Conservation (phyloP, 176 grass and related monocot genomes). For the Aegilops sharonensis region DNA sequence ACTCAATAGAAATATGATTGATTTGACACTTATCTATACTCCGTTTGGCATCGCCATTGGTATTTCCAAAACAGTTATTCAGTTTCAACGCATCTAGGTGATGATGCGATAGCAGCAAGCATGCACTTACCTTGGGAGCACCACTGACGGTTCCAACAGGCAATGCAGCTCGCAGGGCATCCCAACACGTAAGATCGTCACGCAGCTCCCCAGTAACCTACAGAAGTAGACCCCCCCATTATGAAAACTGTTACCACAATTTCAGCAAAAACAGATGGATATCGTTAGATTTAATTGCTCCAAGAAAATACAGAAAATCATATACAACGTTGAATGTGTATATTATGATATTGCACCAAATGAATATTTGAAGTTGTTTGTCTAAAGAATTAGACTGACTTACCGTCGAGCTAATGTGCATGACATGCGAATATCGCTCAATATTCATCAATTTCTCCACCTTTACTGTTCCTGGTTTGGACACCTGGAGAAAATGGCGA, state of each 20-base stretch:
- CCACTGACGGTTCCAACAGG: constrained; percentile 95
- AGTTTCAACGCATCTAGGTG: neutral
- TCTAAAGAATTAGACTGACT: constrained; percentile 8
- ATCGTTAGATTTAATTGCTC: neutral
- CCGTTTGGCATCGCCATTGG: neutral
- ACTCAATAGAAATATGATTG: neutral
- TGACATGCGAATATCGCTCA: constrained; percentile 91
- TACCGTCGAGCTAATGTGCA: constrained; percentile 97
- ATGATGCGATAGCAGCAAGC: neutral
- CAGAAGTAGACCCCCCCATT: constrained; percentile 15
- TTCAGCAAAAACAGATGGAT: neutral
- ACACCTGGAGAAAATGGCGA: constrained; percentile 46
- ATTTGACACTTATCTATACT: neutral
- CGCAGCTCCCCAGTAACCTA: constrained; percentile 74
- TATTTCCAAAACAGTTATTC: neutral
- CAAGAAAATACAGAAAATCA: neutral
- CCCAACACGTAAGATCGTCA: constrained; percentile 85
- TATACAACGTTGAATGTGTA: neutral
- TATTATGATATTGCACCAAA: neutral
- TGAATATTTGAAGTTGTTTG: neutral
- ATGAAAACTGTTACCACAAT: constrained; percentile 22
- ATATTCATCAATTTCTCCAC: constrained; percentile 94
- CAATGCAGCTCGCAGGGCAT: constrained; percentile 76
- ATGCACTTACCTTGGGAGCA: constrained; percentile 72
- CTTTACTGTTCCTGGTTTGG: constrained; percentile 80